Base-by-base conservation (phyloP, 2,329 filamentous ascomycete genomes). In the Byssothecium circinans region DNA sequence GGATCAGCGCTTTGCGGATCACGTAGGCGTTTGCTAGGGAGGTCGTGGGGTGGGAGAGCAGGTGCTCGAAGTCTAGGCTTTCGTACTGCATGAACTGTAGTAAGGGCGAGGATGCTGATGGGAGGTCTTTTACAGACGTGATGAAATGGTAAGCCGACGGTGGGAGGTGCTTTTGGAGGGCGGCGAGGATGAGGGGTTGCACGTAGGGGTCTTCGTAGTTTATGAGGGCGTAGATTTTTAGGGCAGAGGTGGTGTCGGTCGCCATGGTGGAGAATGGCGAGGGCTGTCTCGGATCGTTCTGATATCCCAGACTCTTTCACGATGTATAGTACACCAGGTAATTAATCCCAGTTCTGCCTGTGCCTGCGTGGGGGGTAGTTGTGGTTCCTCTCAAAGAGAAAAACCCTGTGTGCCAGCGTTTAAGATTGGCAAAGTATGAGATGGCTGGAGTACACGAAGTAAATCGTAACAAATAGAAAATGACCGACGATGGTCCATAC, bases 1-100 rank as follows among this genome's bases (percentile, higher is more conserved):
- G 84, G 61, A 97, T 97, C 17, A 99, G 78, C 0, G 94, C 94
- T 76, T 97, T 97, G 62, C 94, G 88, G 68, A 97, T 95, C 65
- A 96, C 82, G 72, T 96, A 97, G 64, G 89, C 89, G 72, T 96
- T 97, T 58, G 89, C 79, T 1, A 96, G 77, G 10, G 81, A 83
- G 0, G 82, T 83, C 0, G 72, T 67, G 0, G 87, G 73, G 57
- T 89, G 78, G 1, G 76, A 69, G 47, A 87, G 77, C 15, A 88
- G 81, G 61, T 87, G 83, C 45, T 88, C 85, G 69, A 96, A 97
- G 66, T 95, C 88, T 49, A 97, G 82, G 34, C 82, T 78, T 71
- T 99, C 94, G 73, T 99, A 99, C 27, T 88, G 82, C 2, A 84
- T 82, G 65, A 95, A 91, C 69, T 96, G 88, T 2, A 99, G 77